phyloP scores from a whole-genome alignment of 2,329 filamentous ascomycete species.

The Aspergillus novoparasiticus region DNA sequence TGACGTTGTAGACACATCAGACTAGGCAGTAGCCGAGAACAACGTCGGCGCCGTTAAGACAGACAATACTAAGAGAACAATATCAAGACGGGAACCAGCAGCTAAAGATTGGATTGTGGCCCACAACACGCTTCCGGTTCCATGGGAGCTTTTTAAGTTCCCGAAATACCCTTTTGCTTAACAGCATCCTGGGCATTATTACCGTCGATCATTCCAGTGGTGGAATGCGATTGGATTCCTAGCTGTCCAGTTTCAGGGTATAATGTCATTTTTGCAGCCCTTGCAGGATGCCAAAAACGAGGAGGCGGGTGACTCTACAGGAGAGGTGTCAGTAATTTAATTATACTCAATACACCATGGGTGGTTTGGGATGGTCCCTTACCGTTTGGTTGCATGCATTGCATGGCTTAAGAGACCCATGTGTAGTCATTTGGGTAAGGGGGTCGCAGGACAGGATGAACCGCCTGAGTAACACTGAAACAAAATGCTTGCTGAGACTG shows the following conservation, averaged over 20 bases:
- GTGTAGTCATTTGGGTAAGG: neutral
- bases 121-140: neutral
- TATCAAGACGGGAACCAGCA: conserved; percentile 21
- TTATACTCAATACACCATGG: neutral
- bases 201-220: neutral
- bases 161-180: neutral
- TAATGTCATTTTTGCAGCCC: neutral
- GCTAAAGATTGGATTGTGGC: neutral
- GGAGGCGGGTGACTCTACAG: neutral
- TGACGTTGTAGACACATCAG: conserved; percentile 1
- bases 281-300: neutral
- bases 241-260: neutral
- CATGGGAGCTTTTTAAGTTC: neutral
- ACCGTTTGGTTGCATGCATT: neutral
- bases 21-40: neutral
- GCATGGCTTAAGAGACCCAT: neutral
- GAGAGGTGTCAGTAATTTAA: neutral
- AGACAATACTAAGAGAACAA: conserved; percentile 35
- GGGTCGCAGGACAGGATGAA: neutral
- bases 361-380: neutral
- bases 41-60: conserved; percentile 2
- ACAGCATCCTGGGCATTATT: neutral
- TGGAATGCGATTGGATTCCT: neutral
- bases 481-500: neutral
- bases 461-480: neutral